Percentiles rank a stretch among this genome's conserved stretches.
phyloP scores from a whole-genome alignment of 129 eudicot genomes.

The Smallanthus sonchifolius region DNA sequence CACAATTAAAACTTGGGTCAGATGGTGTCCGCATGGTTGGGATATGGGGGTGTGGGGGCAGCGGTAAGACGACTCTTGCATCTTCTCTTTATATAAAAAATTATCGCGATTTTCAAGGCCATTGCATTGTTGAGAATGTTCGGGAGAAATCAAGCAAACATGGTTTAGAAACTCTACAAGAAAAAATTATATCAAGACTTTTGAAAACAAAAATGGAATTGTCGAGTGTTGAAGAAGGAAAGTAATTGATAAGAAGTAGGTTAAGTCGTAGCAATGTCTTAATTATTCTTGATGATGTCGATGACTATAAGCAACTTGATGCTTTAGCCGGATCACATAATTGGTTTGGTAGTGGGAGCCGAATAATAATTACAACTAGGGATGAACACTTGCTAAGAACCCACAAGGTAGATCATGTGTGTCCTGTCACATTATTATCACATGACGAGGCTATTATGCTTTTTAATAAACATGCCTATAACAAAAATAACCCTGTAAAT shows the following conservation, averaged over 20 bases:
- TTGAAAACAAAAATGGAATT: background rate
- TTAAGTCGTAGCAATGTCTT: background rate
- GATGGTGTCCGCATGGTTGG: slow-evolving; percentile 7
- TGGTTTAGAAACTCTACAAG: background rate
- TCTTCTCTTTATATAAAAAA: background rate
- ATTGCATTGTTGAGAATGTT: background rate
- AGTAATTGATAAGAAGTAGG: background rate
- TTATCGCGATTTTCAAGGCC: background rate
- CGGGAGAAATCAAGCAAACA: background rate
- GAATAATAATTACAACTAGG: slow-evolving; percentile 6
- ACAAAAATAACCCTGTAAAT: background rate
- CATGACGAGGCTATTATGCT: background rate
- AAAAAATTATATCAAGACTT: background rate
- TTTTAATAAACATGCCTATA: slow-evolving; percentile 3
- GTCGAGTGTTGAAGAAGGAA: background rate
- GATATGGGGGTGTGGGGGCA: background rate
- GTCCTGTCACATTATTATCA: background rate
- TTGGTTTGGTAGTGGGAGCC: slow-evolving; percentile 13
- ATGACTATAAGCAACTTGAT: background rate
- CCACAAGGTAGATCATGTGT: background rate
- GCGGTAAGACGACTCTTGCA: background rate
- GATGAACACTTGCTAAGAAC: background rate
- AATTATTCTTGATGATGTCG: slow-evolving; percentile 20
- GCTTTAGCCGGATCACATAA: background rate
- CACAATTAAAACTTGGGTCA: background rate